phyloP scores from a whole-genome alignment of 257 asterid species.

The Perilla frutescens region DNA sequence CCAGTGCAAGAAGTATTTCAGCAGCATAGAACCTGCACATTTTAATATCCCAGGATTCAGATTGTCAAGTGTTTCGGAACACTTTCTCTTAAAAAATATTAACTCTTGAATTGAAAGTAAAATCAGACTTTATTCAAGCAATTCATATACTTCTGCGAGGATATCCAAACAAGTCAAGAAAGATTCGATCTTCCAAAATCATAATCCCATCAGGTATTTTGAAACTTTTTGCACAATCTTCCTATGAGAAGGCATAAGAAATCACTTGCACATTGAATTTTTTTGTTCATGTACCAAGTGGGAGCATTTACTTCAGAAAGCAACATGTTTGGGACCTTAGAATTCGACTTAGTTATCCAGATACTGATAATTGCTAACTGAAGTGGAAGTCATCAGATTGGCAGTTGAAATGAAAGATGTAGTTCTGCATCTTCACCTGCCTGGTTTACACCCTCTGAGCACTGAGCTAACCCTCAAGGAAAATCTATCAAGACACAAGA shows the following conservation, averaged over 20 bases:
- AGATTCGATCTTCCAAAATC: not conserved
- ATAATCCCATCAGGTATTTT: conserved; percentile 2
- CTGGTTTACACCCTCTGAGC: not conserved
- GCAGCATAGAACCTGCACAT: conserved; percentile 78
- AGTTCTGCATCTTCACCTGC: not conserved
- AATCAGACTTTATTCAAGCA: not conserved
- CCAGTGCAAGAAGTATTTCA: conserved; percentile 84
- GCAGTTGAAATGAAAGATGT: not conserved
- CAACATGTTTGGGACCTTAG: not conserved
- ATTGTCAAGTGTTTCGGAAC: not conserved
- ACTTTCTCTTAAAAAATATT: not conserved
- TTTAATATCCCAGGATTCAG: conserved; percentile 6
- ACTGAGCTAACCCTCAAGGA: not conserved
- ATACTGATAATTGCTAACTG: not conserved
- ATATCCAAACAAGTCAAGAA: not conserved
- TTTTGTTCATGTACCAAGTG: not conserved
- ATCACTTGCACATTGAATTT: not conserved
- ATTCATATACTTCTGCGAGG: not conserved
- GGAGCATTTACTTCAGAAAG: not conserved
- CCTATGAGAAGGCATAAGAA: not conserved
- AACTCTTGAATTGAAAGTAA: not conserved
- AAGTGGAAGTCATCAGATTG: not conserved
- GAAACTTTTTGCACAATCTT: not conserved
- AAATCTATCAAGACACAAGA: not conserved
- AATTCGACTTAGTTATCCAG: not conserved